Evolutionary conservation across 2,329 filamentous ascomycete species (phyloP).

Genomic region (Aspergillus luchuensis): DNA sequence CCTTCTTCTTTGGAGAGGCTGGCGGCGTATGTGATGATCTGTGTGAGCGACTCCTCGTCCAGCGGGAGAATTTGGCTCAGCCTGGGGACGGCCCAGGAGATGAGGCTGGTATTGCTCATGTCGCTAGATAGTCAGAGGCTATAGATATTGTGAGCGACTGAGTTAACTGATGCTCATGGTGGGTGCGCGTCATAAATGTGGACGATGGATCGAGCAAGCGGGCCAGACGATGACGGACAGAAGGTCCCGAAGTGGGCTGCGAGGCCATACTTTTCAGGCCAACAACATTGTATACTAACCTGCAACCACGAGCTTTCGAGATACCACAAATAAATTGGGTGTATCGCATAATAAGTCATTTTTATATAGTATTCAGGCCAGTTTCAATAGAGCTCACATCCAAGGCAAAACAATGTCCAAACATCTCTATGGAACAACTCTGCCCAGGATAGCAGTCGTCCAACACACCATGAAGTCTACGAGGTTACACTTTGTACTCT

Average conservation of each 20-base stretch:
- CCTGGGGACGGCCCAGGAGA: conserved; percentile 65
- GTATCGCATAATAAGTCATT: too few relatives aligned
- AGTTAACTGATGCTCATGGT: neutral
- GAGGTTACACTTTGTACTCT: neutral
- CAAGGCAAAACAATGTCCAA: neutral
- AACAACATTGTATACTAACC: neutral
- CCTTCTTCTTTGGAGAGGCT: conserved; percentile 76
- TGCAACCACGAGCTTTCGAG: neutral
- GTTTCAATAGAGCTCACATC: too few relatives aligned
- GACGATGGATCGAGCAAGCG: neutral
- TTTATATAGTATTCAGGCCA: too few relatives aligned
- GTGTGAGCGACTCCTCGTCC: conserved; percentile 78
- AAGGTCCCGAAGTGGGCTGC: conserved; percentile 7
- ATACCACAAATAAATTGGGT: neutral
- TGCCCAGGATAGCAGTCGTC: neutral
- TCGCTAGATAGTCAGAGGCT: neutral
- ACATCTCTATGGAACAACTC: neutral
- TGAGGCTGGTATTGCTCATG: conserved; percentile 39
- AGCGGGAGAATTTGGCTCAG: conserved; percentile 79
- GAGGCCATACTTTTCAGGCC: conserved; percentile 20
- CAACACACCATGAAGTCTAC: neutral
- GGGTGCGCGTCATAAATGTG: neutral
- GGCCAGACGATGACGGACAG: neutral
- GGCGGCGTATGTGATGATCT: conserved; percentile 79
- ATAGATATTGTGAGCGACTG: neutral